Percentiles rank a stretch among this genome's conserved stretches.
Evolutionary conservation across 306 rosid genomes (phyloP).

Genomic region (Pyrus pyrifolia): DNA sequence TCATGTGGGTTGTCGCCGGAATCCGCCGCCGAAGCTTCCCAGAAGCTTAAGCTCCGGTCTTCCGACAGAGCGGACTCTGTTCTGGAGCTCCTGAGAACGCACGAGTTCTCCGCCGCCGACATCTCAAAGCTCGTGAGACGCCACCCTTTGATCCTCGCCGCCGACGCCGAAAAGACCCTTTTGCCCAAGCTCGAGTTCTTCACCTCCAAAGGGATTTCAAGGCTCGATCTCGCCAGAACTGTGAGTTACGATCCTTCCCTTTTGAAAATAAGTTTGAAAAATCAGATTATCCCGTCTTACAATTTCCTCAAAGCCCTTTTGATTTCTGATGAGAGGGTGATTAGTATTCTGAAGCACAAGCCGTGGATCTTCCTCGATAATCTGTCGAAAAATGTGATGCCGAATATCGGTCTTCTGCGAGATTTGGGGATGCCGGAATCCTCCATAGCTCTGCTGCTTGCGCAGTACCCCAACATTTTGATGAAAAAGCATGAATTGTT

Average conservation of each 20-base stretch:
- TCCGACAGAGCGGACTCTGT: slow-evolving; percentile 20
- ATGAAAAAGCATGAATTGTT: neutral
- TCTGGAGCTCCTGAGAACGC: slow-evolving; percentile 6
- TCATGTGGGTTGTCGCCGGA: slow-evolving; percentile 26
- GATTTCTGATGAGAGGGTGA: neutral
- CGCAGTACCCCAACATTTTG: neutral
- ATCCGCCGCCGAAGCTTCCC: slow-evolving; percentile 13
- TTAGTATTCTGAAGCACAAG: neutral
- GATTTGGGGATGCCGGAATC: slow-evolving; percentile 1
- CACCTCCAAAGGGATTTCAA: slow-evolving; percentile 23
- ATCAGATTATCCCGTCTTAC: slow-evolving; percentile 16
- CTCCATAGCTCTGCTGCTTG: neutral
- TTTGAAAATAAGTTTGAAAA: slow-evolving; percentile 12
- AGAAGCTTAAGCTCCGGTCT: slow-evolving; percentile 10
- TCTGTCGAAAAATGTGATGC: neutral
- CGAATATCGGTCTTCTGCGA: slow-evolving; percentile 17
- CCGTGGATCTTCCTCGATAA: neutral
- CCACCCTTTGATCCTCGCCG: slow-evolving; percentile 4
- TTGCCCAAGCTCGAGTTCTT: slow-evolving; percentile 29
- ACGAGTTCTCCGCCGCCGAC: slow-evolving; percentile 18
- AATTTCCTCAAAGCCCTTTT: slow-evolving; percentile 7
- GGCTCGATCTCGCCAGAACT: slow-evolving; percentile 1
- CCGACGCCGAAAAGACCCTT: slow-evolving; percentile 14
- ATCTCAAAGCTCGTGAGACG: slow-evolving; percentile 14
- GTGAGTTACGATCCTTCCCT: neutral